These are phyloP conservation scores for Eucalyptus polybractea DNA, from an alignment of 345 rosid genomes.

Conservation along the genomic window DNA sequence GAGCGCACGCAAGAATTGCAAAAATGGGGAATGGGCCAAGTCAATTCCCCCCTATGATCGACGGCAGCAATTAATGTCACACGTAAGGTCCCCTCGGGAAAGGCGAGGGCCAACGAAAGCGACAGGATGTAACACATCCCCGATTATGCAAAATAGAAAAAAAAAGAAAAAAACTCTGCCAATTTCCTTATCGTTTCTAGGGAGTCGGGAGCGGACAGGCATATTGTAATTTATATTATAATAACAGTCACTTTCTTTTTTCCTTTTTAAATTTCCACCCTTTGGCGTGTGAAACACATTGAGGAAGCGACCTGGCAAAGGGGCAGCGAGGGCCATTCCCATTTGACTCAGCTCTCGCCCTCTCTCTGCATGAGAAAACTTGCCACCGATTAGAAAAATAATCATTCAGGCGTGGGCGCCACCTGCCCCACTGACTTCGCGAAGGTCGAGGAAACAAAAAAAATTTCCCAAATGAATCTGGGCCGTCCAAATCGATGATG, in stretches of 20 bases:
- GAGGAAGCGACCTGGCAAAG: not conserved
- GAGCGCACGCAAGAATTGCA: not conserved
- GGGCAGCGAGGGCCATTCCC: not conserved
- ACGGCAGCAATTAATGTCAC: not conserved
- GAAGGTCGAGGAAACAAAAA: not conserved
- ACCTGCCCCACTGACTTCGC: not conserved
- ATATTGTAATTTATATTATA: not conserved
- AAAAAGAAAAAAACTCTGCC: not conserved
- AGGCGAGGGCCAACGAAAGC: not conserved
- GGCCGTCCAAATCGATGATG: not conserved
- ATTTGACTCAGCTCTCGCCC: not conserved
- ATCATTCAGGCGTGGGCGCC: not conserved
- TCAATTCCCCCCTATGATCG: not conserved
- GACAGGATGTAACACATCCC: not conserved
- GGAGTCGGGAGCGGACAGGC: not conserved
- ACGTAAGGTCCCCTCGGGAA: not conserved
- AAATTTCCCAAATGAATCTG: not conserved
- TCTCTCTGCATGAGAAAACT: not conserved
- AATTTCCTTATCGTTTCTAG: not conserved
- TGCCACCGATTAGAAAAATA: not conserved
- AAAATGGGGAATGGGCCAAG: not conserved
- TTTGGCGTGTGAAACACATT: not conserved
- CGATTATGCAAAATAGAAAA: not conserved
- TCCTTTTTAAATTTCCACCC: not conserved
- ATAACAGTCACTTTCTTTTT: not conserved